A percentile compares a stretch with the other conserved stretches of the same genome.
phyloP scores from a whole-genome alignment of 148 eudicot genomes.

The Vaccinium darrowii region DNA sequence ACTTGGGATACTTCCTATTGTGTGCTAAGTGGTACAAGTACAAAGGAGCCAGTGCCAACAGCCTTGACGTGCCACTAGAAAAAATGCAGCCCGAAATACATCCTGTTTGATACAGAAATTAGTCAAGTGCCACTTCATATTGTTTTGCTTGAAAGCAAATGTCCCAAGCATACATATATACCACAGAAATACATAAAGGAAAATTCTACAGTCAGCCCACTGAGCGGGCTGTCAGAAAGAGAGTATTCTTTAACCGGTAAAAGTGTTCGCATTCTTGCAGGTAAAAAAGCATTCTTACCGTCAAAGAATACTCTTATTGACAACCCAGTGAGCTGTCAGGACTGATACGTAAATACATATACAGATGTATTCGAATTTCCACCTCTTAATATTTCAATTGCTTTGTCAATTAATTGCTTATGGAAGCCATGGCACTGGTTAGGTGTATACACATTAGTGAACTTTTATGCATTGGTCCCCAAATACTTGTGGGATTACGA shows the following conservation, averaged over 20 bases:
- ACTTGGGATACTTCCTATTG: conserved; percentile 45
- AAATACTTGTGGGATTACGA: not conserved
- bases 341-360: no score
- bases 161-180: not conserved
- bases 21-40: conserved; percentile 74
- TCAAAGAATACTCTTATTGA: no score
- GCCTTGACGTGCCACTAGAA: conserved; percentile 12
- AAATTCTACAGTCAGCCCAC: no score
- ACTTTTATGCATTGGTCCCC: not conserved
- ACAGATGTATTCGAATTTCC: no score
- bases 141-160: not conserved
- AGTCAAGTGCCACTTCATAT: not conserved
- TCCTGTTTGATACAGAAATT: conserved; percentile 25
- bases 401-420: not conserved
- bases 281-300: no score
- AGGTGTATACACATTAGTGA: no score
- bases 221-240: no score
- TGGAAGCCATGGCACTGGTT: no score
- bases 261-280: no score
- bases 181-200: not conserved
- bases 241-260: no score
- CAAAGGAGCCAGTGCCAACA: conserved; percentile 26
- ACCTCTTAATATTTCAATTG: no score
- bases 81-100: conserved; percentile 23
- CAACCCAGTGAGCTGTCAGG: no score